phyloP scores from a whole-genome alignment of 768 basidiomycete species.

The Termitomyces bulborhizus region DNA sequence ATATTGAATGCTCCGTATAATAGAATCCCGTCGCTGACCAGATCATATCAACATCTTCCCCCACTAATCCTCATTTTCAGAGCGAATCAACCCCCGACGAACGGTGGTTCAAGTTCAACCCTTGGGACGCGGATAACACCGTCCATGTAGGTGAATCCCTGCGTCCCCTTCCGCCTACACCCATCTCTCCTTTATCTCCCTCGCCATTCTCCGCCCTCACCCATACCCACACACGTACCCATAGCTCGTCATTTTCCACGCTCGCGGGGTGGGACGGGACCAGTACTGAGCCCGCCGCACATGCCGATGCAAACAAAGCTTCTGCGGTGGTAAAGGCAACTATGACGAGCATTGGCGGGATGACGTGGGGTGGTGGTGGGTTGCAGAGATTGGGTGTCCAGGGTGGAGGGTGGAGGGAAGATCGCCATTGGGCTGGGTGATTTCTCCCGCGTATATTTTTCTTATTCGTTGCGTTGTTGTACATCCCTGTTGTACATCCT shows the following conservation, averaged over 20 bases:
- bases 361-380: not conserved
- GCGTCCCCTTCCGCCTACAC: not conserved
- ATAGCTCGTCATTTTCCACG: not conserved
- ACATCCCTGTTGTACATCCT: not conserved
- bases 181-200: not conserved
- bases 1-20: not conserved
- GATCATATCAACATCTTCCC: not conserved
- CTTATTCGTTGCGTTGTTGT: not conserved
- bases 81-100: not conserved
- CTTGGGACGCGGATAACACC: not conserved
- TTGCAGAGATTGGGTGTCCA: not conserved
- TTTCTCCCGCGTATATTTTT: not conserved
- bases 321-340: not conserved
- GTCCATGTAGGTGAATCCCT: not conserved
- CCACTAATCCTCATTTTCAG: not conserved
- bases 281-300: not conserved
- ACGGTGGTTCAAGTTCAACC: not conserved
- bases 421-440: not conserved
- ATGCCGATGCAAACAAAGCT: not conserved
- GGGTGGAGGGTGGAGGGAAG: not conserved
- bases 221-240: not conserved
- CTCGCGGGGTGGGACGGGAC: constrained; percentile 14
- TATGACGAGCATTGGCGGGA: not conserved
- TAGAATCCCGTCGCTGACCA: not conserved
- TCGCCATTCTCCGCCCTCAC: not conserved